Percentiles rank a stretch among this genome's conserved stretches.
These are phyloP conservation scores for Scytalidium lignicola DNA, from an alignment of 2,329 filamentous ascomycete species.

Conservation along the genomic window DNA sequence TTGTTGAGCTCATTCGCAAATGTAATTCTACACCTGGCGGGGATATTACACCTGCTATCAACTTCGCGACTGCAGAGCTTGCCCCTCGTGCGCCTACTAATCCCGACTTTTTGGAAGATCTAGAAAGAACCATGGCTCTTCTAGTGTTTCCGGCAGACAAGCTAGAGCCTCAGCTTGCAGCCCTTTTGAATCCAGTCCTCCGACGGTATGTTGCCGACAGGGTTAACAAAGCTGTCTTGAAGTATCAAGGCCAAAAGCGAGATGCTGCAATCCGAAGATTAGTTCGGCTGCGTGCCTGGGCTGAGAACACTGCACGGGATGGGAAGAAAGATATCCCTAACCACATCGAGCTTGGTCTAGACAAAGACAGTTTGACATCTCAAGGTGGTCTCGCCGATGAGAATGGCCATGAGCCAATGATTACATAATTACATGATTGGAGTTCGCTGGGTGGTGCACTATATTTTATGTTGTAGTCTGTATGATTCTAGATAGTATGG, in stretches of 20 bases:
- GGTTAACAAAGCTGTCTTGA: slow-evolving; percentile 85
- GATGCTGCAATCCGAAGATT: slow-evolving; percentile 80
- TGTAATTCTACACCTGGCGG: slow-evolving; percentile 61
- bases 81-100: slow-evolving; percentile 82
- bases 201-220: slow-evolving; percentile 77
- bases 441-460: no score
- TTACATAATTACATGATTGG: slow-evolving; percentile 17
- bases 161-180: slow-evolving; percentile 68
- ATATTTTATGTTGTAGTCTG: no score
- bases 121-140: slow-evolving; percentile 90
- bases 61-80: slow-evolving; percentile 83
- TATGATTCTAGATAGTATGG: no score
- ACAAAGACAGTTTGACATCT: slow-evolving; percentile 10
- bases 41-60: slow-evolving; percentile 70
- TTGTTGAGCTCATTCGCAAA: slow-evolving; percentile 85
- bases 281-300: slow-evolving; percentile 79
- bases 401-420: slow-evolving; percentile 24
- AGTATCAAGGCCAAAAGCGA: slow-evolving; percentile 63
- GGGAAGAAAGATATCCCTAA: slow-evolving; percentile 27
- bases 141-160: slow-evolving; percentile 82
- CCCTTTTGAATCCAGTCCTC: slow-evolving; percentile 72
- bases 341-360: slow-evolving; percentile 25
- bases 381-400: slow-evolving; percentile 12
- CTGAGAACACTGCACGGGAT: slow-evolving; percentile 47
- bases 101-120: slow-evolving; percentile 73